phyloP scores from a whole-genome alignment of 352 stramenopile genomes.

The Phytophthora nicotianae region DNA sequence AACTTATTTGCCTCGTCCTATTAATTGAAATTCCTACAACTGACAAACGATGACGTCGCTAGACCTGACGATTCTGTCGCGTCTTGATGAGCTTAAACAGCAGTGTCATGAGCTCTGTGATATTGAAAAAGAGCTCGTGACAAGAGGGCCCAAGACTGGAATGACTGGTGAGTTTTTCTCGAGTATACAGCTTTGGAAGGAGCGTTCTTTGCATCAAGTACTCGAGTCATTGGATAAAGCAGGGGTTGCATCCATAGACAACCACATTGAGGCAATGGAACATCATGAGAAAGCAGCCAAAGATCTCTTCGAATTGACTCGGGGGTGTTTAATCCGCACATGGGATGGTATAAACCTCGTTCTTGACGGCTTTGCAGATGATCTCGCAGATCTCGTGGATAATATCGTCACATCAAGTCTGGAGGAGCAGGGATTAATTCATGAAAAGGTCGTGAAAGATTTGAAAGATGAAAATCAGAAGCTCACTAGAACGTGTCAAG shows the following conservation, averaged over 20 bases:
- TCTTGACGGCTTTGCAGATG: conserved; percentile 41
- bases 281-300: conserved; percentile 50
- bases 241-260: conserved; percentile 22
- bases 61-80: conserved; percentile 20
- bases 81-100: conserved; percentile 22
- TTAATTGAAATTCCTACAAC: conserved; percentile 6
- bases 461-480: conserved; percentile 47
- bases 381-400: conserved; percentile 36
- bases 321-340: conserved; percentile 26
- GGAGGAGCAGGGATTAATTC: conserved; percentile 39
- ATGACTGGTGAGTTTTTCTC: conserved; percentile 28
- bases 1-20: conserved; percentile 6
- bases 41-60: conserved; percentile 7
- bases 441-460: conserved; percentile 24
- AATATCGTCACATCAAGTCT: conserved; percentile 44
- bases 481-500: conserved; percentile 19
- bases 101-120: conserved; percentile 21
- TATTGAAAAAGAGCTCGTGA: not conserved
- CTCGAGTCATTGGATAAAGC: conserved; percentile 48
- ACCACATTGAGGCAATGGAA: conserved; percentile 65
- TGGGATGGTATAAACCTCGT: conserved; percentile 21
- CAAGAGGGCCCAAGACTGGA: not conserved
- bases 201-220: conserved; percentile 61
- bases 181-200: conserved; percentile 63
- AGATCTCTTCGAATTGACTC: conserved; percentile 43